These are phyloP conservation scores for Sclerotinia nivalis DNA, from an alignment of 2,329 filamentous ascomycete species.

Conservation along the genomic window DNA sequence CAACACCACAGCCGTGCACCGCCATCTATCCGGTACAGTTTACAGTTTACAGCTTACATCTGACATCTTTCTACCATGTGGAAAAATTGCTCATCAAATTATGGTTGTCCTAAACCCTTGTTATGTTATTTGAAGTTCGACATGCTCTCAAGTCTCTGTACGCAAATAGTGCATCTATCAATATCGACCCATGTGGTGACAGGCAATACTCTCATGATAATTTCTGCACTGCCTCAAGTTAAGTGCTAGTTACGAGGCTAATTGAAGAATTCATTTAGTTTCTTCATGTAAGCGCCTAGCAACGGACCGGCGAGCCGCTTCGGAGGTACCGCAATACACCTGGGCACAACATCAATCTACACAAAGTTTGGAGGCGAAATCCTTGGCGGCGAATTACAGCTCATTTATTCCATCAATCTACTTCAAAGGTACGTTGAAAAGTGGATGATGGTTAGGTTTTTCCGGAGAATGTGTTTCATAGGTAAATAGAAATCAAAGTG, in stretches of 20 bases:
- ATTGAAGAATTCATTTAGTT: background rate
- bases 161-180: background rate
- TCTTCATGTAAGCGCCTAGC: conserved; percentile 2
- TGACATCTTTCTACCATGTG: background rate
- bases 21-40: conserved; percentile 4
- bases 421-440: background rate
- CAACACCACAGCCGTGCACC: background rate
- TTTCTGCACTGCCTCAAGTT: background rate
- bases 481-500: background rate
- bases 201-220: background rate
- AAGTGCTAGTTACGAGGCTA: background rate
- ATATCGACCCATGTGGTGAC: background rate
- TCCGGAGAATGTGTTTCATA: background rate
- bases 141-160: background rate
- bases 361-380: conserved; percentile 10
- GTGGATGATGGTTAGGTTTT: background rate
- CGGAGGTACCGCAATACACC: background rate
- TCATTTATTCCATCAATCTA: background rate
- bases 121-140: background rate
- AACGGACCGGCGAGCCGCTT: conserved; percentile 16
- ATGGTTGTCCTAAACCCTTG: background rate
- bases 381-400: conserved; percentile 3
- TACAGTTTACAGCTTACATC: too few relatives aligned
- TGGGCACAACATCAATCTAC: background rate
- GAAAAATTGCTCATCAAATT: conserved; percentile 3